Conservation (phyloP, 192 early-diverging fungal species). For the Rhizoclosmatium globosum region DNA sequence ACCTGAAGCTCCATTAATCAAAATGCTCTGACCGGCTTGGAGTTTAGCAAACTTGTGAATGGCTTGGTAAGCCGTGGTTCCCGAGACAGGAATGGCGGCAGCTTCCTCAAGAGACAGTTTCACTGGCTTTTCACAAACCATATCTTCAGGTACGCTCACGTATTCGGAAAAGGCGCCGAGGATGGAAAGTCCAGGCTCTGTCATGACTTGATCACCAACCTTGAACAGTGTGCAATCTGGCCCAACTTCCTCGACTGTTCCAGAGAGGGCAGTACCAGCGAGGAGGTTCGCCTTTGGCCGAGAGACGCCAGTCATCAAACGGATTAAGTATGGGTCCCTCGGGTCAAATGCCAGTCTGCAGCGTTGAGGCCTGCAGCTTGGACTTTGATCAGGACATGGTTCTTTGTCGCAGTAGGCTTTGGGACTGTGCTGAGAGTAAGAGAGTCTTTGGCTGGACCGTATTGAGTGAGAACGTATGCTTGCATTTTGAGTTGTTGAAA, state of each 20-base stretch:
- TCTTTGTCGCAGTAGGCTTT: neutral
- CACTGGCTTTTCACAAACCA: slow-evolving; percentile 47
- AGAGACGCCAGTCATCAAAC: neutral
- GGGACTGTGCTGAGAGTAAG: neutral
- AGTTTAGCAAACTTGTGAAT: slow-evolving; percentile 81
- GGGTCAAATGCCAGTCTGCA: neutral
- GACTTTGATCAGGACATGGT: neutral
- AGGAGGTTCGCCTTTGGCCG: neutral
- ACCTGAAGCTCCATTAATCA: slow-evolving; percentile 90
- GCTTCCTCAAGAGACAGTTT: slow-evolving; percentile 79
- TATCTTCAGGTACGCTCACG: neutral
- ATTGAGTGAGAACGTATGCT: neutral
- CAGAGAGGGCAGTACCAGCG: neutral
- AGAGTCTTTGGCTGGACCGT: neutral
- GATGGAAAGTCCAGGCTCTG: neutral
- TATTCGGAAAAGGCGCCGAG: neutral
- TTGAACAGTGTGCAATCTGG: neutral
- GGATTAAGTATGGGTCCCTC: neutral
- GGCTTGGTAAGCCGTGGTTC: slow-evolving; percentile 82
- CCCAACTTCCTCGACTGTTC: neutral
- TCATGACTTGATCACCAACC: neutral
- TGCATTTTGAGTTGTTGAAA: neutral
- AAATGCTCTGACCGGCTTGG: slow-evolving; percentile 72
- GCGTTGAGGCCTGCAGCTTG: neutral
- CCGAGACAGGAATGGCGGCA: slow-evolving; percentile 79